Conservation (phyloP, 148 eudicot genomes). For the Vaccinium corymbosum region DNA sequence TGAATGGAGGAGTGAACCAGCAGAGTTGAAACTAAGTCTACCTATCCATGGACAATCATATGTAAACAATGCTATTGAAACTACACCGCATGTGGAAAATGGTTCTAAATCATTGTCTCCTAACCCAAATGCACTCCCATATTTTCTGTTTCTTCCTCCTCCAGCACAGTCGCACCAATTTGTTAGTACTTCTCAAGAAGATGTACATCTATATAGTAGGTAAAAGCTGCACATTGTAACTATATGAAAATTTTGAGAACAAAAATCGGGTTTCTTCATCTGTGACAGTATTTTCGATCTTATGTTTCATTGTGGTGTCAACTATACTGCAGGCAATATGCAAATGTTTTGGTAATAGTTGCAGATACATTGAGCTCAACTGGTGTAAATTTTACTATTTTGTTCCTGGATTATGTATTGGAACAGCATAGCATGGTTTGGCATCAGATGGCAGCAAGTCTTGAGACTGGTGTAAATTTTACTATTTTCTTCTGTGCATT, state of each 20-base stretch:
- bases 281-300: background rate
- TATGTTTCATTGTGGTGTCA: background rate
- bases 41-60: conserved; percentile 24
- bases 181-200: background rate
- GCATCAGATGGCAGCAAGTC: background rate
- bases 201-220: background rate
- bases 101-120: conserved; percentile 33
- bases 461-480: no score
- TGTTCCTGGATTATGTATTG: background rate
- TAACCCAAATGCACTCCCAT: conserved; percentile 4
- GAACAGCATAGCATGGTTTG: background rate
- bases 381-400: background rate
- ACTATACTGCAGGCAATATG: background rate
- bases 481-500: no score
- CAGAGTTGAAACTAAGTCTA: conserved; percentile 12
- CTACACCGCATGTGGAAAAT: conserved; percentile 13
- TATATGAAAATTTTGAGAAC: background rate
- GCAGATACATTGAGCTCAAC: background rate
- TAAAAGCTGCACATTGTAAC: background rate
- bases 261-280: background rate
- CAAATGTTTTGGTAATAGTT: background rate
- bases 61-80: conserved; percentile 19
- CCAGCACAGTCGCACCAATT: background rate
- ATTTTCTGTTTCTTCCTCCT: background rate
- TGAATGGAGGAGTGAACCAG: conserved; percentile 40